Evolutionary conservation across 805 yeast genomes (phyloP), one percentile per base, ranked within the genome.

Genomic region (Ogataea trehalophila): DNA sequence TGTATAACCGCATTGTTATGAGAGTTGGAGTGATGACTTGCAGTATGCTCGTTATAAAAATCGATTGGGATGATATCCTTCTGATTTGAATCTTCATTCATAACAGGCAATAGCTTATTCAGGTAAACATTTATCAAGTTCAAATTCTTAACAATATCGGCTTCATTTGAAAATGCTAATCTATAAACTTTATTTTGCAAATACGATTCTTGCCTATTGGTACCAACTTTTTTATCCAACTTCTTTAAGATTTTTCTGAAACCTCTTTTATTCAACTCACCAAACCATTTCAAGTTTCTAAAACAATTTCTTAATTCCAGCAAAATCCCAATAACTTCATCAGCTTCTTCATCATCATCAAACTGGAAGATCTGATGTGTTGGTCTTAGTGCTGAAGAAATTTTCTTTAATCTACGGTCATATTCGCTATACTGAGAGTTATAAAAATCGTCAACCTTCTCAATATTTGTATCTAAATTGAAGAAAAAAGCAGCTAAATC

Each of bases 211-310:
- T 82, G 85, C 43, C 77, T 76, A 45, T 66, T 63, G 0, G 86
- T 78, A 6, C 86, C 85, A 26, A 78, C 71, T 63, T 89, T 89
- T 70, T 92, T 92, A 66, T 92, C 97, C 57, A 91, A 73, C 60
- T 91, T 91, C 69, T 91, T 91, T 60, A 92, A 72, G 53, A 92
- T 92, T 69, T 91, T 91, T 45, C 82, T 77, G 57, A 90, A 87
- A 0, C 96, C 98, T 51, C 95, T 81, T 61, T 85, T 87, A 71
- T 91, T 91, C 58, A 91, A 78, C 61, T 92, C 97, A 22, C 95
- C 95, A 64, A 79, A 91, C 96, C 97, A 92, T 64, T 87, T 90
- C 61, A 91, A 72, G 65, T 90, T 90, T 48, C 97, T 75, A 51
- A 86, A 79, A 49, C 81, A 80, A 16, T 85, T 75, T 41, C 96